phyloP scores from a whole-genome alignment of 2,329 filamentous ascomycete species.

The Aspergillus nomiae region DNA sequence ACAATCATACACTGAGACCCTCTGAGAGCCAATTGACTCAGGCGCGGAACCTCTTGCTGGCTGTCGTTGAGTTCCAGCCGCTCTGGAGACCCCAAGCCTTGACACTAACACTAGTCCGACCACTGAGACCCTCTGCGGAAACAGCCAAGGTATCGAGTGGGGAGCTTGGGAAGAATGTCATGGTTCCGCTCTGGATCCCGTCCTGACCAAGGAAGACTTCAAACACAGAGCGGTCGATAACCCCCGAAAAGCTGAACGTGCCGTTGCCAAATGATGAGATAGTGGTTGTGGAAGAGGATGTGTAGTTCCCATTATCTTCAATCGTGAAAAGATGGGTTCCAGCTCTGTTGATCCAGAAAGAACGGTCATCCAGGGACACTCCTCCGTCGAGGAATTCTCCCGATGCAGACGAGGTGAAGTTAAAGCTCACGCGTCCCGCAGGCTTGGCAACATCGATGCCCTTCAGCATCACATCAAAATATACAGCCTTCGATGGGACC shows the following conservation, averaged over 20 bases:
- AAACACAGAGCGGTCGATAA: conserved; percentile 58
- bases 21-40: background rate
- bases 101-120: conserved; percentile 1
- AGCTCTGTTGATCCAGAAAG: conserved; percentile 56
- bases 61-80: conserved; percentile 31
- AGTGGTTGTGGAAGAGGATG: conserved; percentile 53
- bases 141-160: conserved; percentile 29
- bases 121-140: conserved; percentile 13
- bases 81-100: conserved; percentile 25
- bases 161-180: conserved; percentile 53
- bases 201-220: conserved; percentile 57
- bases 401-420: conserved; percentile 52
- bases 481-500: conserved; percentile 54
- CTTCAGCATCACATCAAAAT: conserved; percentile 58
- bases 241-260: conserved; percentile 47
- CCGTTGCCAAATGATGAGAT: conserved; percentile 27
- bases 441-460: conserved; percentile 38
- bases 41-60: background rate
- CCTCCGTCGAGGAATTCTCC: conserved; percentile 55
- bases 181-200: conserved; percentile 54
- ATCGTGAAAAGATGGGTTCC: conserved; percentile 49
- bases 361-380: conserved; percentile 51
- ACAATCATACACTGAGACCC: background rate
- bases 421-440: conserved; percentile 53
- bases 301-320: conserved; percentile 55